Evolutionary conservation across 139 green algal species (phyloP).

Genomic region (Chlamydomonas eustigma): DNA sequence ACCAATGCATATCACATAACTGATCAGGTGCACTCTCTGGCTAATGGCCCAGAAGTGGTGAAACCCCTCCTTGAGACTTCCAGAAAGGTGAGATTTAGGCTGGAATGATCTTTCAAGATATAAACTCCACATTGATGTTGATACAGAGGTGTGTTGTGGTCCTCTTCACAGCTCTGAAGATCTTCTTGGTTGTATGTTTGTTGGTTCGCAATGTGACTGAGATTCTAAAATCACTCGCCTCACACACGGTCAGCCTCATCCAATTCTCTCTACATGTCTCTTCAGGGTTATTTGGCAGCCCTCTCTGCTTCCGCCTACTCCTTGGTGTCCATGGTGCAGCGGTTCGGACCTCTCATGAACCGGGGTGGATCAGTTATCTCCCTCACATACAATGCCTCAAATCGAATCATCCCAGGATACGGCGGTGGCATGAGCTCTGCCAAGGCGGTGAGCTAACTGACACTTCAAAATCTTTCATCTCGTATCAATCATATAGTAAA

Average conservation of each 20-base stretch:
- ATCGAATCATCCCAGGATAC: conserved; percentile 91
- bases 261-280: not conserved
- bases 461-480: too few relatives aligned
- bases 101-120: too few relatives aligned
- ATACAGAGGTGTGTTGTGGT: too few relatives aligned
- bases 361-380: conserved; percentile 71
- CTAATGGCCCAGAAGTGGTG: conserved; percentile 95
- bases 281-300: conserved; percentile 90
- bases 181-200: too few relatives aligned
- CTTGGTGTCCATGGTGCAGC: conserved; percentile 87
- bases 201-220: too few relatives aligned
- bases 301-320: conserved; percentile 96
- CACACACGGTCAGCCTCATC: too few relatives aligned
- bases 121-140: too few relatives aligned
- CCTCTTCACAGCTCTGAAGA: too few relatives aligned
- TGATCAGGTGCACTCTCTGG: conserved; percentile 89
- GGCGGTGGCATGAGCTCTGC: conserved; percentile 96
- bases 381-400: conserved; percentile 95
- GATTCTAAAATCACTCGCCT: too few relatives aligned
- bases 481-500: too few relatives aligned
- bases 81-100: conserved; percentile 55
- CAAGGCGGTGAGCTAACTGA: conserved; percentile 67
- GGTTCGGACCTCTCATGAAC: conserved; percentile 73
- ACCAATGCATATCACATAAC: not conserved
- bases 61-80: conserved; percentile 96